These are phyloP conservation scores for Trichoderma arundinaceum DNA, from an alignment of 2,329 filamentous ascomycete species.

Conservation along the genomic window DNA sequence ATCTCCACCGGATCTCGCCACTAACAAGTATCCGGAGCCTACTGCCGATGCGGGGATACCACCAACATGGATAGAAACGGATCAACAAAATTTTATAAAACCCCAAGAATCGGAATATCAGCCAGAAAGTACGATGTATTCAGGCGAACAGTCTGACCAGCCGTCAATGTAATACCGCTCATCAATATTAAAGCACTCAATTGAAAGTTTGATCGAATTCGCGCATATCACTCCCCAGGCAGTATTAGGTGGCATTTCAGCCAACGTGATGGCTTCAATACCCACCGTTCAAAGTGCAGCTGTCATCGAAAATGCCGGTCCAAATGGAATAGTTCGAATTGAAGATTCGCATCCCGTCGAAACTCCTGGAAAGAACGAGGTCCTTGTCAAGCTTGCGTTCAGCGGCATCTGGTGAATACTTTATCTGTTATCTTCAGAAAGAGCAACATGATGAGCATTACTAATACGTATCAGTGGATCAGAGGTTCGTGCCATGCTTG, in stretches of 20 bases:
- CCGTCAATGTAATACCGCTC: too few relatives aligned
- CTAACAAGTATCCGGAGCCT: background rate
- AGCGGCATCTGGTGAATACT: conserved; percentile 15
- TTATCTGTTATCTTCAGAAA: background rate
- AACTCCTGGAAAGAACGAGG: background rate
- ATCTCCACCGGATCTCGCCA: background rate
- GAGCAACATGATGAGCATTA: background rate
- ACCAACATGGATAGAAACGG: too few relatives aligned
- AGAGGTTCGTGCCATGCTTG: conserved; percentile 40
- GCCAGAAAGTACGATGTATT: background rate
- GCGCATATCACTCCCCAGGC: too few relatives aligned
- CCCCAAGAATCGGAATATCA: background rate
- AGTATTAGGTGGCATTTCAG: too few relatives aligned
- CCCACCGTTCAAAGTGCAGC: background rate
- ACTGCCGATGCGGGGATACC: conserved; percentile 15
- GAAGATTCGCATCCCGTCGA: background rate
- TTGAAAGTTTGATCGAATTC: too few relatives aligned
- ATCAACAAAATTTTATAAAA: background rate
- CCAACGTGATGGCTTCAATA: background rate
- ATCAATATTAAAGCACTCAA: too few relatives aligned
- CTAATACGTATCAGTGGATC: conserved; percentile 37
- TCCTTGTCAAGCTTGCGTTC: conserved; percentile 25
- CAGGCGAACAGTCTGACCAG: background rate
- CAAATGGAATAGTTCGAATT: conserved; percentile 7
- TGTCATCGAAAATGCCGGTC: background rate